Conservation (phyloP, 2,329 filamentous ascomycete genomes). For the Alternaria gansuensis region DNA sequence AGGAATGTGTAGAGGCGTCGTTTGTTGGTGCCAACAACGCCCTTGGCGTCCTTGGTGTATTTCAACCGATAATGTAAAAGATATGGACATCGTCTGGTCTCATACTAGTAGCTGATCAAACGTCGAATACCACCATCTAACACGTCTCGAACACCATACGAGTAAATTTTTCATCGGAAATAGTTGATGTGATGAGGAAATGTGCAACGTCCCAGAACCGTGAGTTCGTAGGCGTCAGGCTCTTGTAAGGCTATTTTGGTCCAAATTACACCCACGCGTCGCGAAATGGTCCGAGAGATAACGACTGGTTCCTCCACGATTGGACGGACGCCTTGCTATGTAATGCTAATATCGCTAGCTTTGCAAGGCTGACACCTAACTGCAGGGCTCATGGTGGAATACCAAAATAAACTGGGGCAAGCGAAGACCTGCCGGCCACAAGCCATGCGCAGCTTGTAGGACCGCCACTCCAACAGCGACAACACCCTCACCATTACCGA, state of each 20-base stretch:
- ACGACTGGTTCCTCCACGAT: not conserved
- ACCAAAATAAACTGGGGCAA: not conserved
- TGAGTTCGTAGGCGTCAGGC: no score
- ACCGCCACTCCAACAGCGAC: not conserved
- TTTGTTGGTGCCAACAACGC: no score
- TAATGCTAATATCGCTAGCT: not conserved
- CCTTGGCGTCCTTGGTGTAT: no score
- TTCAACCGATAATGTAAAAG: no score
- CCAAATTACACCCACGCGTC: not conserved
- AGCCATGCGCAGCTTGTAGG: not conserved
- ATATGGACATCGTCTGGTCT: no score
- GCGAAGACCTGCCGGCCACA: not conserved
- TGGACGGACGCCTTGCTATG: no score
- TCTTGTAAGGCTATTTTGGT: not conserved
- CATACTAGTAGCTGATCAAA: no score
- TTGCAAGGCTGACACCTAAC: not conserved
- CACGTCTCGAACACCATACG: no score
- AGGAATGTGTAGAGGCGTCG: no score
- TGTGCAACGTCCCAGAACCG: no score
- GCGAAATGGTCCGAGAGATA: not conserved
- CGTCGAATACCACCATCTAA: no score
- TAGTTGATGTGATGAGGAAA: not conserved
- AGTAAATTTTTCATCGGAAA: no score
- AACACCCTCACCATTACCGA: not conserved
- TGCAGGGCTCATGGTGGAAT: not conserved